phyloP scores from a whole-genome alignment of 2,329 filamentous ascomycete genomes.

The Aureobasidium sp. region DNA sequence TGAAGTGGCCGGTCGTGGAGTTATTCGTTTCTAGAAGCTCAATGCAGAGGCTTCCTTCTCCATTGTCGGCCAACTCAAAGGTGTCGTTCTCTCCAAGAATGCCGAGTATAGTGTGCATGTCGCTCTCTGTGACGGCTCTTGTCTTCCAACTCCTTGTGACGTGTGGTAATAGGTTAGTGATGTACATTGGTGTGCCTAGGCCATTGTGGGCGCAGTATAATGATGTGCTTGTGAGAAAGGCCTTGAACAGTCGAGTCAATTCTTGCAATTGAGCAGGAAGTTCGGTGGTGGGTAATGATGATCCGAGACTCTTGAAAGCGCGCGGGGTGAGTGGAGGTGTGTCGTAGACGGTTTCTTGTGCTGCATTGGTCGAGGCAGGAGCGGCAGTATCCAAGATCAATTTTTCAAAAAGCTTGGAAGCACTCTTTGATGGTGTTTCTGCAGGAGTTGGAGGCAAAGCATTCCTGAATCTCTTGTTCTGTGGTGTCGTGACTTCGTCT shows the following conservation, averaged over 20 bases:
- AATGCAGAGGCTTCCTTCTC: conserved; percentile 36
- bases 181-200: conserved; percentile 37
- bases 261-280: conserved; percentile 39
- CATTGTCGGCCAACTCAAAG: conserved; percentile 39
- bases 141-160: conserved; percentile 41
- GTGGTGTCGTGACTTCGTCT: conserved; percentile 22
- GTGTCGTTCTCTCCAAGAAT: conserved; percentile 25
- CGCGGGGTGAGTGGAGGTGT: conserved; percentile 30
- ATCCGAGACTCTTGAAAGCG: conserved; percentile 11
- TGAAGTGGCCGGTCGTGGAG: conserved; percentile 28
- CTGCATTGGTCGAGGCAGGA: conserved; percentile 11
- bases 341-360: conserved; percentile 20
- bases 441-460: conserved; percentile 24
- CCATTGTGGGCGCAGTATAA: conserved; percentile 46
- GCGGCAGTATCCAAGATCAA: conserved; percentile 22
- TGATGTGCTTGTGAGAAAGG: conserved; percentile 44
- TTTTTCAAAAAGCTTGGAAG: conserved; percentile 29
- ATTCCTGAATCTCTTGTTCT: conserved; percentile 29
- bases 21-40: conserved; percentile 30
- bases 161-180: conserved; percentile 34
- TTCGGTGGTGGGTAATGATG: conserved; percentile 9
- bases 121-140: conserved; percentile 39
- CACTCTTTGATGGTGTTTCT: conserved; percentile 31
- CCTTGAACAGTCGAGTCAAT: conserved; percentile 39
- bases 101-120: conserved; percentile 41